Percentiles rank a stretch among this genome's conserved stretches.
Conservation (phyloP, 1,139 yeast genomes). For the Pichia sp. region DNA sequence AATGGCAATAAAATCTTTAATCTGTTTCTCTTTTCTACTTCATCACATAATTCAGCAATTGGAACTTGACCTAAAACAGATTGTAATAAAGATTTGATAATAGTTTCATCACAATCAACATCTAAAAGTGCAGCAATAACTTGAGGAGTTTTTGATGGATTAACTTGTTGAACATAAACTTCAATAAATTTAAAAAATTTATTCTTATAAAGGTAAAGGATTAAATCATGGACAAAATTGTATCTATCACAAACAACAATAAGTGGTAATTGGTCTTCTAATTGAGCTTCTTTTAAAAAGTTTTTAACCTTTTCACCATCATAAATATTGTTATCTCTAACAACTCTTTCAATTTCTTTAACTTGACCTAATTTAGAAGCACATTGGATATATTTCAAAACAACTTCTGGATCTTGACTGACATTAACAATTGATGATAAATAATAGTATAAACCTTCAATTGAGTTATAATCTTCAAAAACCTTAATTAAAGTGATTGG, state of each 20-base stretch:
- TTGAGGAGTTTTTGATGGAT: conserved; percentile 92
- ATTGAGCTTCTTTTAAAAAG: conserved; percentile 86
- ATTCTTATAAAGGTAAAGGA: conserved; percentile 87
- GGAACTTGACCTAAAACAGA: conserved; percentile 96
- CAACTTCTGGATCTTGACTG: conserved; percentile 92
- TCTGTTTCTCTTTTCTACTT: conserved; percentile 95
- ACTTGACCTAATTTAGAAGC: conserved; percentile 88
- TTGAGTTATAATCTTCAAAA: conserved; percentile 88
- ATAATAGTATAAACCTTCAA: conserved; percentile 91
- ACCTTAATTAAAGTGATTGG: conserved; percentile 76
- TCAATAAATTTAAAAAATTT: conserved; percentile 94
- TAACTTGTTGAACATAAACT: conserved; percentile 95
- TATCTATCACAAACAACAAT: conserved; percentile 94
- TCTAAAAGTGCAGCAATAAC: conserved; percentile 94
- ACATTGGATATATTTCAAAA: conserved; percentile 90
- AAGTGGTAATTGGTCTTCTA: conserved; percentile 93
- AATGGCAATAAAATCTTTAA: conserved; percentile 87
- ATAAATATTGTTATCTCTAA: conserved; percentile 87
- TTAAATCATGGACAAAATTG: conserved; percentile 87
- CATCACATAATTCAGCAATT: conserved; percentile 78
- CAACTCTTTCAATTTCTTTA: conserved; percentile 92
- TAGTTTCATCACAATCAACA: conserved; percentile 92
- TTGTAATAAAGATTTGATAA: conserved; percentile 72
- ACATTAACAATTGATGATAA: conserved; percentile 88
- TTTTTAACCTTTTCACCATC: conserved; percentile 97